Evolutionary conservation across 257 asterid species (phyloP), one percentile per base, ranked within the genome.

Genomic region (Plantago elongata): DNA sequence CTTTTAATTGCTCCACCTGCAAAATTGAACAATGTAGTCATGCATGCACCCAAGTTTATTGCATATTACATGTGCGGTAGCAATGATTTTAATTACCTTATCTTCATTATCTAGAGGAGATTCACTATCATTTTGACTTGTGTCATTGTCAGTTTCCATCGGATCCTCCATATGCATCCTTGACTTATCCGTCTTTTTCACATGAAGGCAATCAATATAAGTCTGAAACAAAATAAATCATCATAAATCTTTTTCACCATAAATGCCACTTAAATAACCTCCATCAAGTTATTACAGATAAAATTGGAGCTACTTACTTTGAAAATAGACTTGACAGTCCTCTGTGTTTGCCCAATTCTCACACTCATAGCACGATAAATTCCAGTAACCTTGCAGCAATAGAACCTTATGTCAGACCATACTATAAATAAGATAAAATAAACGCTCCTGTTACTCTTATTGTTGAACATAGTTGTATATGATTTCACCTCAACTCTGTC

Each of bases 301-400:
- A 54, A 62, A 63, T 42, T 45, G 9, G 57, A 78, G 65, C 51
- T 34, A 54, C 81, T 58, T 75, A 65, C 97, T 92, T 85, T 93
- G 77, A 76, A 90, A 47, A 93, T 78, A 51, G 99, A 93, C 83
- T 87, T 93, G 51, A 93, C 97, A 22, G 96, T 85, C 85, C 99
- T 85, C 59, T 90, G 99, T n/a, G 94, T 76, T 69, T 95, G 81
- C 63, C 99, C 99, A 61, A 93, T 67, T 80, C 97, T 79, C 58
- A 93, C 99, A 77, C 71, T 87, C 95, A 87, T 93, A 54, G 99
- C 99, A 71, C 97, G 75, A 73, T 89, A 93, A 69, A 89, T 89
- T 69, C 99, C 99, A 66, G 99, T 87, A 65, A 93, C 96, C 99
- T 93, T 67, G 65, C 52, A 74, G 65, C 54, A 77, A 71, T 29